Evolutionary conservation across 2,329 filamentous ascomycete species (phyloP).

Genomic region (Thelonectria discophora): DNA sequence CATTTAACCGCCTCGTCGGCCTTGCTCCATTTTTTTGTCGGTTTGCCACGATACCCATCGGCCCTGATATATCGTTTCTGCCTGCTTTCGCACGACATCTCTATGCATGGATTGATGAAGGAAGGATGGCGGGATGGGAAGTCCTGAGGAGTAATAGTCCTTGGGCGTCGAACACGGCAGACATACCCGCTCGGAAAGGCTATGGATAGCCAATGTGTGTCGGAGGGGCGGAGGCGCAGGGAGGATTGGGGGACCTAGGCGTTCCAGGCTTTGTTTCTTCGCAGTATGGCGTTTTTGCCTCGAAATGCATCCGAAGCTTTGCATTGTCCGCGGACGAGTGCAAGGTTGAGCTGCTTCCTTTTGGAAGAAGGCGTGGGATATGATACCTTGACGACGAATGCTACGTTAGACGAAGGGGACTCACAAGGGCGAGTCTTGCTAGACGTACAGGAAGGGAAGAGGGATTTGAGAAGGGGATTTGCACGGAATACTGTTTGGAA

Average conservation of each 20-base stretch:
- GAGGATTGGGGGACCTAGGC: slow-evolving; percentile 36
- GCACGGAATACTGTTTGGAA: not conserved
- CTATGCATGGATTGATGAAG: slow-evolving; percentile 41
- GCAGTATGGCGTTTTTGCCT: slow-evolving; percentile 37
- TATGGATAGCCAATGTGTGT: slow-evolving; percentile 35
- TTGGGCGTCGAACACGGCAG: slow-evolving; percentile 40
- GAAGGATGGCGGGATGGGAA: slow-evolving; percentile 41
- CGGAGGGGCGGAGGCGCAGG: slow-evolving; percentile 28
- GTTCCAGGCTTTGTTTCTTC: slow-evolving; percentile 38
- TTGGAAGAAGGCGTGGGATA: slow-evolving; percentile 40
- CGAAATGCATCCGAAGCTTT: slow-evolving; percentile 41
- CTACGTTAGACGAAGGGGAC: slow-evolving; percentile 46
- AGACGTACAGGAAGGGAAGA: slow-evolving; percentile 36
- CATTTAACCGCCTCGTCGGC: slow-evolving; percentile 29
- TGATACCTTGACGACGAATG: slow-evolving; percentile 49
- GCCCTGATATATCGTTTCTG: slow-evolving; percentile 45
- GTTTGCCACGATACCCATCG: slow-evolving; percentile 44
- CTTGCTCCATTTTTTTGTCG: slow-evolving; percentile 39
- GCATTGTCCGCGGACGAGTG: slow-evolving; percentile 40
- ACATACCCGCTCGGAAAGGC: slow-evolving; percentile 38
- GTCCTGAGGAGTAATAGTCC: slow-evolving; percentile 34
- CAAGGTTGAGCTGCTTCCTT: slow-evolving; percentile 38
- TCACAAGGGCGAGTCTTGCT: slow-evolving; percentile 35
- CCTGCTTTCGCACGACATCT: slow-evolving; percentile 43
- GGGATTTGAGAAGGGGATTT: not conserved